Conservation (phyloP, 2,329 filamentous ascomycete genomes). For the Stemphylium lycopersici region DNA sequence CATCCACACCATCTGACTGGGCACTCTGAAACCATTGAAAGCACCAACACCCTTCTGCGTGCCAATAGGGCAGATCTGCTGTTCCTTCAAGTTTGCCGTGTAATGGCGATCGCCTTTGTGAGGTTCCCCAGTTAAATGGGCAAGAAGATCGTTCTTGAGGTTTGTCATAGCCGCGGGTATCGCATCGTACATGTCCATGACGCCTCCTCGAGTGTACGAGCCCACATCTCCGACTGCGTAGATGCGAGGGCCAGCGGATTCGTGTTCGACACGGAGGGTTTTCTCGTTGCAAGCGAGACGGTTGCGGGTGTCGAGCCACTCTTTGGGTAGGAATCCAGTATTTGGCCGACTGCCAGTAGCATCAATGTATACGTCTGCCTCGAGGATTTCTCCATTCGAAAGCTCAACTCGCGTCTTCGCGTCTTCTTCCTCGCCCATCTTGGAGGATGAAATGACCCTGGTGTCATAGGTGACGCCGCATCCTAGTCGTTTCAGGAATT, state of each 20-base stretch:
- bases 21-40: conserved; percentile 46
- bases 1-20: conserved; percentile 50
- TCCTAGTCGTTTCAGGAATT: conserved; percentile 55
- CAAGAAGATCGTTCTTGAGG: conserved; percentile 55
- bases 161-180: conserved; percentile 55
- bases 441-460: conserved; percentile 38
- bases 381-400: conserved; percentile 55
- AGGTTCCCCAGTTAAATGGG: conserved; percentile 33
- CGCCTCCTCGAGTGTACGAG: conserved; percentile 52
- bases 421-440: conserved; percentile 38
- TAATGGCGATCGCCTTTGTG: conserved; percentile 42
- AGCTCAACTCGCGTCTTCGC: conserved; percentile 52
- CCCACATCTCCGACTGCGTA: conserved; percentile 59
- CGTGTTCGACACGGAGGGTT: conserved; percentile 55
- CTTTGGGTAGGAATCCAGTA: conserved; percentile 58
- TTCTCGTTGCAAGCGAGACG: conserved; percentile 57
- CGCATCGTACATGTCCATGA: conserved; percentile 51
- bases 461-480: conserved; percentile 54
- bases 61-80: conserved; percentile 46
- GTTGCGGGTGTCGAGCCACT: conserved; percentile 56
- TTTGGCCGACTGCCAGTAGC: conserved; percentile 61
- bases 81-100: conserved; percentile 40
- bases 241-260: conserved; percentile 50
- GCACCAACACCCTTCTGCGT: conserved; percentile 48
- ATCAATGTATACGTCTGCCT: conserved; percentile 61